Base-by-base conservation (phyloP, 805 yeast genomes). In the Myxozyma geophila region DNA sequence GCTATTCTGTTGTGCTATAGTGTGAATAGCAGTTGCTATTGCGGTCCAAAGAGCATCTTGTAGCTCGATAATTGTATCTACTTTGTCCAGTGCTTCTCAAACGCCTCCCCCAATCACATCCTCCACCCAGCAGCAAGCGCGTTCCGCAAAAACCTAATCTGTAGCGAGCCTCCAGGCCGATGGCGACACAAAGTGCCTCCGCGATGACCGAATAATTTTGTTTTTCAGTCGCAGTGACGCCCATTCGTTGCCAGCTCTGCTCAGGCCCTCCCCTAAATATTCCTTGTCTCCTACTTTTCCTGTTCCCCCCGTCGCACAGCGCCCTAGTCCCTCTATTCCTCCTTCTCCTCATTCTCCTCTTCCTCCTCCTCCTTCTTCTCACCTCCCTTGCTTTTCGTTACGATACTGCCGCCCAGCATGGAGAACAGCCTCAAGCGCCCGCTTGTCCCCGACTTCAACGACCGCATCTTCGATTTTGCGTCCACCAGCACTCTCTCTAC, bases 161-260 rank as follows among this genome's bases (percentile, higher is more conserved):
- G 28, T 28, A 28, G 28, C 28, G 28, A 28, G 28, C 28, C 28
- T 28, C 28, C 28, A 5, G 5, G 28, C 44, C 55, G 46, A 52
- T 39, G 46, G 57, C 57, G 40, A 23, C 17, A 35, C 48, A 41
- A 43, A 39, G 57, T 37, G 62, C 58, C 62, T 33, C 40, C 23
- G 54, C 58, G 62, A 54, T 59, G 55, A 54, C 59, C 63, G 59
- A 59, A 59, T 59, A 59, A 54, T 54, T 59, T 59, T 53, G 35
- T 17, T 13, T 39, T 36, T 37, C 49, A 49, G 44, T 54, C 36
- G 50, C 50, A 41, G 50, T 36, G 55, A 15, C 54, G 51, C 48
- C 53, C 60, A 49, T 51, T 43, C 62, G 47, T 44, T 39, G 56
- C 33, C 55, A 9, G 17, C 54, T 17, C 49, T 54, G 46, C 47